A percentile compares a stretch with the other conserved stretches of the same genome.
phyloP scores from a whole-genome alignment of 208 protist species.

The Borovskyia barvae region DNA sequence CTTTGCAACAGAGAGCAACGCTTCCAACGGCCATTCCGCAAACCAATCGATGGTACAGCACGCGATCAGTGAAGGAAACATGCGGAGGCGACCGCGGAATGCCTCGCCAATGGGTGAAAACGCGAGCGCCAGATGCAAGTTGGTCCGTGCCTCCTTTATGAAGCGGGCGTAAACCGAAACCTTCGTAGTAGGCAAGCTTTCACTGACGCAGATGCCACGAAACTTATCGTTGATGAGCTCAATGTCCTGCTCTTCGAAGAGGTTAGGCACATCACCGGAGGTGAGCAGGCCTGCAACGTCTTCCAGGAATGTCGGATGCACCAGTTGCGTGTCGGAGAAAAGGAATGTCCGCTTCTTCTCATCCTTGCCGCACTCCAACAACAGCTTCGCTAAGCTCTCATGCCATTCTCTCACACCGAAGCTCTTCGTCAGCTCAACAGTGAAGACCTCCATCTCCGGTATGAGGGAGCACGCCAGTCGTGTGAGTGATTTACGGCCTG shows the following conservation, averaged over 20 bases:
- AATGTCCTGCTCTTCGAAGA: constrained; percentile 95
- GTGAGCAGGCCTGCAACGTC: constrained; percentile 97
- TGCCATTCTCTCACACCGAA: constrained; percentile 97
- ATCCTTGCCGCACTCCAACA: constrained; percentile 95
- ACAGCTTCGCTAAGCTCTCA: constrained; percentile 92
- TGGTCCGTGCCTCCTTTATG: constrained; percentile 91
- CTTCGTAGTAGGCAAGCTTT: constrained; percentile 94
- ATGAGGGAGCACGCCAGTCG: constrained; percentile 94
- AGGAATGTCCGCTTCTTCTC: constrained; percentile 96
- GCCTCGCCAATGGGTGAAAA: constrained; percentile 96
- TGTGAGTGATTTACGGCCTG: constrained; percentile 94
- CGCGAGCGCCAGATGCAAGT: constrained; percentile 95
- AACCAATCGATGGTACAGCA: constrained; percentile 99
- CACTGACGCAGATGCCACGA: constrained; percentile 84
- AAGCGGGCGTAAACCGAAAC: constrained; percentile 95
- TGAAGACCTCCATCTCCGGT: constrained; percentile 93
- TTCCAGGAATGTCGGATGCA: constrained; percentile 96
- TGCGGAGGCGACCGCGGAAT: constrained; percentile 95
- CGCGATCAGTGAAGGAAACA: constrained; percentile 97
- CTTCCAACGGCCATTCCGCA: constrained; percentile 95
- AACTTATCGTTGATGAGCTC: constrained; percentile 96
- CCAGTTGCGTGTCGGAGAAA: constrained; percentile 97
- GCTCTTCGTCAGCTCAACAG: constrained; percentile 96
- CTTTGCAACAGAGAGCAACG: constrained; percentile 92
- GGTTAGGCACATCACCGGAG: constrained; percentile 96